Conservation (phyloP, 176 grass and related monocot genomes). For the Themeda triandra region DNA sequence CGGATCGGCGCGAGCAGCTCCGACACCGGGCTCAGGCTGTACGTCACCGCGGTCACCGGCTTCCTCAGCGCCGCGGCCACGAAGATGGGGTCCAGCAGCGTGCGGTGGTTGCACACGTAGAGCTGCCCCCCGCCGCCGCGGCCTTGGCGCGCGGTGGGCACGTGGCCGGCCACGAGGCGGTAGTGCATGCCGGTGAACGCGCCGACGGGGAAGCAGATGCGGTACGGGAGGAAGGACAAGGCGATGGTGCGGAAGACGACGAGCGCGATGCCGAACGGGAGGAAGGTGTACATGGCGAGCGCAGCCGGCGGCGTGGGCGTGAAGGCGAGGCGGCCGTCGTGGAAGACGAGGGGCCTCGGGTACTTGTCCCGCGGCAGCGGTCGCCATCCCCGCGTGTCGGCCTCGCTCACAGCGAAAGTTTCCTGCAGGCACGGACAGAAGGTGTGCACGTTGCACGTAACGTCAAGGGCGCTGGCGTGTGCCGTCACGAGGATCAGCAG, state of each 20-base stretch:
- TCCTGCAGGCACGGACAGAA: constrained; percentile 34
- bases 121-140: neutral
- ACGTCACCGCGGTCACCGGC: constrained; percentile 60
- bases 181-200: constrained; percentile 46
- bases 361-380: constrained; percentile 38
- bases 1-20: constrained; percentile 65
- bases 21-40: constrained; percentile 67
- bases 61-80: constrained; percentile 41
- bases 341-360: constrained; percentile 63
- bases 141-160: neutral
- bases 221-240: constrained; percentile 53
- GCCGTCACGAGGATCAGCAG: neutral
- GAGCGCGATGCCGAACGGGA: constrained; percentile 53
- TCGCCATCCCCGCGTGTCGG: constrained; percentile 53
- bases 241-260: constrained; percentile 27
- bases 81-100: constrained; percentile 64
- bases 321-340: constrained; percentile 78
- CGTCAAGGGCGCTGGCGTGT: constrained; percentile 1
- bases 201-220: constrained; percentile 32
- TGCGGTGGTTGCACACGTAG: constrained; percentile 74
- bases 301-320: constrained; percentile 50
- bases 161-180: constrained; percentile 24
- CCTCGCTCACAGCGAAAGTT: constrained; percentile 36
- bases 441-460: constrained; percentile 26
- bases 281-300: constrained; percentile 72